A percentile compares a stretch with the other conserved stretches of the same genome.
These are phyloP conservation scores for Globisporangium mamillatum DNA, from an alignment of 352 stramenopile genomes.

Conservation along the genomic window DNA sequence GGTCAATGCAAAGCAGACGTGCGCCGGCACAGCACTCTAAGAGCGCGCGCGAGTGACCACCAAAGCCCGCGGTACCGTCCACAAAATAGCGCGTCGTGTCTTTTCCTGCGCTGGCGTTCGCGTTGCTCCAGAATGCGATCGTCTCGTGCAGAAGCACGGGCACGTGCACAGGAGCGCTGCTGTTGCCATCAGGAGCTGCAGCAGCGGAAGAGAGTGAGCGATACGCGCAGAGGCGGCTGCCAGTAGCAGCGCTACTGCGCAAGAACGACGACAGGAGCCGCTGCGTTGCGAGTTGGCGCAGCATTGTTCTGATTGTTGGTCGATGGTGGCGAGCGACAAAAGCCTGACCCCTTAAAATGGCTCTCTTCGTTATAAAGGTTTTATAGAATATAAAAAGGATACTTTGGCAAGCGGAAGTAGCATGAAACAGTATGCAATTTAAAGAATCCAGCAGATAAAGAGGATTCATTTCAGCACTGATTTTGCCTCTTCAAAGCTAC, in stretches of 20 bases:
- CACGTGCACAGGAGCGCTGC: slow-evolving; percentile 32
- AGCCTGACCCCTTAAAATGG: background rate
- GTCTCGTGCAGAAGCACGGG: slow-evolving; percentile 64
- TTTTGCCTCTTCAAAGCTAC: too few species aligned
- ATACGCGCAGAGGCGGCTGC: background rate
- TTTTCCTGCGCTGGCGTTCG: slow-evolving; percentile 2
- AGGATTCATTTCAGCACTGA: too few species aligned
- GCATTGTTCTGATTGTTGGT: slow-evolving; percentile 3
- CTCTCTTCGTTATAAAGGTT: background rate
- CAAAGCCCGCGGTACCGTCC: slow-evolving; percentile 70
- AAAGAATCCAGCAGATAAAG: background rate
- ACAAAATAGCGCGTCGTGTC: slow-evolving; percentile 47
- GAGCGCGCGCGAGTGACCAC: slow-evolving; percentile 62
- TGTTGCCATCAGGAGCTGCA: slow-evolving; percentile 16
- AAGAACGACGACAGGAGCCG: background rate
- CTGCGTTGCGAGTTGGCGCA: slow-evolving; percentile 3
- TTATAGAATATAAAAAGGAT: background rate
- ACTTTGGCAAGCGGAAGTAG: too few species aligned
- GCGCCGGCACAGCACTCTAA: slow-evolving; percentile 41
- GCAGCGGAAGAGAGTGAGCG: background rate
- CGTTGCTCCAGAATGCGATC: slow-evolving; percentile 24
- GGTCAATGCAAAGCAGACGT: slow-evolving; percentile 76
- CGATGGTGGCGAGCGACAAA: background rate
- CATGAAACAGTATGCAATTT: background rate
- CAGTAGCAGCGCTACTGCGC: background rate